Evolutionary conservation across 805 yeast genomes (phyloP).

Genomic region (Martiniozyma abietophila): DNA sequence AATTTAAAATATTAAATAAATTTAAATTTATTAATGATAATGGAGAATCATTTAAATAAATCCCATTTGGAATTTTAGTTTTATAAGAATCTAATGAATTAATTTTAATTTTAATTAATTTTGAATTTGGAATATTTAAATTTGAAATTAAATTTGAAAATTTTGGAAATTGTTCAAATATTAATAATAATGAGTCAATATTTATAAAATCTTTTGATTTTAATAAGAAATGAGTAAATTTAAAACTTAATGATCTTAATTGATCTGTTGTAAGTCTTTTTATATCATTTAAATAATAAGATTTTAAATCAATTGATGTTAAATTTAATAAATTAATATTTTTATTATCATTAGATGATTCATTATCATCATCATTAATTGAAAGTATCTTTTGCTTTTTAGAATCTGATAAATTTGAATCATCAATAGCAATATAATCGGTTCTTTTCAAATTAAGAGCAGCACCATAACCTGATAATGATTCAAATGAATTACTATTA

Average conservation of each 20-base stretch:
- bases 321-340: not conserved
- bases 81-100: slow-evolving; percentile 5
- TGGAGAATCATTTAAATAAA: slow-evolving; percentile 66
- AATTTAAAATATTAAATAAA: slow-evolving; percentile 31
- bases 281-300: too few species aligned
- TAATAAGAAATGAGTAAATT: slow-evolving; percentile 33
- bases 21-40: slow-evolving; percentile 37
- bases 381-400: slow-evolving; percentile 24
- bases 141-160: slow-evolving; percentile 33
- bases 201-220: slow-evolving; percentile 24
- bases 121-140: slow-evolving; percentile 9
- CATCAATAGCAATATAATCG: slow-evolving; percentile 59
- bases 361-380: slow-evolving; percentile 8
- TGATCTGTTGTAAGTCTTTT: slow-evolving; percentile 24
- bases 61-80: slow-evolving; percentile 28
- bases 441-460: slow-evolving; percentile 56
- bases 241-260: slow-evolving; percentile 30
- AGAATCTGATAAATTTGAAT: slow-evolving; percentile 34
- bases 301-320: slow-evolving; percentile 13
- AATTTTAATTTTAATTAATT: slow-evolving; percentile 3
- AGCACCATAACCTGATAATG: slow-evolving; percentile 55
- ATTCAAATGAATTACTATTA: slow-evolving; percentile 17
- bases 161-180: slow-evolving; percentile 48
- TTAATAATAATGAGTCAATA: slow-evolving; percentile 29
- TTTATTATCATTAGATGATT: not conserved